phyloP scores from a whole-genome alignment of 805 yeast species.

The Wickerhamiella sorbophila region DNA sequence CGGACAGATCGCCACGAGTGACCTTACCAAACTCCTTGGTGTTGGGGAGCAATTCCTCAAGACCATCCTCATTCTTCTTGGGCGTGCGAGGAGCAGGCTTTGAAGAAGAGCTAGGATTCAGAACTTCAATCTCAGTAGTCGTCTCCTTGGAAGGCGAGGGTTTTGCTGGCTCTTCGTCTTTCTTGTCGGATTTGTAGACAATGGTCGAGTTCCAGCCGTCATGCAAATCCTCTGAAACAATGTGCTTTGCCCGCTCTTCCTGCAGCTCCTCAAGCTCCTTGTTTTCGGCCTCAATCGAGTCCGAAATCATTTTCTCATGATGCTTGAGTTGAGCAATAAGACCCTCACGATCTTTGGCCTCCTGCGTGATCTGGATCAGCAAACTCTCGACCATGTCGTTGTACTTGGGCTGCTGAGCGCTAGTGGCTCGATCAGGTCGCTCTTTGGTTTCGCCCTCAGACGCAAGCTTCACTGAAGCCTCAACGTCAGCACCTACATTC shows the following conservation, averaged over 20 bases:
- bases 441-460: conserved; percentile 19
- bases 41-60: conserved; percentile 36
- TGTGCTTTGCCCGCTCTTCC: conserved; percentile 57
- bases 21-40: conserved; percentile 54
- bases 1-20: conserved; percentile 32
- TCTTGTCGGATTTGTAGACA: conserved; percentile 37
- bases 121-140: conserved; percentile 25
- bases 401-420: conserved; percentile 36
- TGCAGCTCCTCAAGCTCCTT: conserved; percentile 52
- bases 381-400: conserved; percentile 89
- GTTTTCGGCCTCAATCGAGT: conserved; percentile 52
- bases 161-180: background rate
- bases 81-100: conserved; percentile 9
- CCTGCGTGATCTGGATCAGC: conserved; percentile 58
- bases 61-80: conserved; percentile 16
- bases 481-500: conserved; percentile 17
- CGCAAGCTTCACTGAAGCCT: conserved; percentile 17
- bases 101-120: conserved; percentile 19
- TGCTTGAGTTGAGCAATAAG: conserved; percentile 30
- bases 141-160: conserved; percentile 20
- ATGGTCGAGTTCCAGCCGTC: conserved; percentile 85
- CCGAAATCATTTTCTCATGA: conserved; percentile 37
- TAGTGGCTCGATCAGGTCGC: conserved; percentile 18
- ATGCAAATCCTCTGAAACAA: conserved; percentile 80
- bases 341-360: conserved; percentile 30